Evolutionary conservation across 129 eudicot species (phyloP).

Genomic region (Lactuca sativa): DNA sequence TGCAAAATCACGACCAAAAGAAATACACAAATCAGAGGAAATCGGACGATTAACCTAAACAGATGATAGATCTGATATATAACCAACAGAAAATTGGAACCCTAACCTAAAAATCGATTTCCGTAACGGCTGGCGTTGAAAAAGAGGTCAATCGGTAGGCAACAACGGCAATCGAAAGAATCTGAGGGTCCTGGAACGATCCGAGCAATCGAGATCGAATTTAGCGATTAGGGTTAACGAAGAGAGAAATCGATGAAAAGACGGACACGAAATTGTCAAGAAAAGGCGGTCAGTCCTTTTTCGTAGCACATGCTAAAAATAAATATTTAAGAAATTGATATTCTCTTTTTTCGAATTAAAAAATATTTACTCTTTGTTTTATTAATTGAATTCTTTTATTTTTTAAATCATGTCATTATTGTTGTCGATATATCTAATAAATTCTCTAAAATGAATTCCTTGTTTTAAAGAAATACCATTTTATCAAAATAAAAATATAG

Average conservation of each 20-base stretch:
- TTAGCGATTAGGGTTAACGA: constrained; percentile 27
- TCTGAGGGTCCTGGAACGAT: not conserved
- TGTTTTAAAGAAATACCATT: too few species aligned
- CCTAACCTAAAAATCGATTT: constrained; percentile 38
- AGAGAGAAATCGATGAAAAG: constrained; percentile 20
- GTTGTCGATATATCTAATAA: not conserved
- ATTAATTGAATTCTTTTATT: not conserved
- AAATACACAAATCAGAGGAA: not conserved
- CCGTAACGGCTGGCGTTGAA: constrained; percentile 24
- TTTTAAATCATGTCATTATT: not conserved
- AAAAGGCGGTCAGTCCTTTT: constrained; percentile 29
- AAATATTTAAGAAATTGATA: not conserved
- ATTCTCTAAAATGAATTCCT: too few species aligned
- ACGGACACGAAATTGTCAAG: constrained; percentile 12
- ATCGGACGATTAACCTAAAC: constrained; percentile 10
- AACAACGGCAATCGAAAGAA: constrained; percentile 27
- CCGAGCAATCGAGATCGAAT: constrained; percentile 22
- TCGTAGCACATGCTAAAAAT: constrained; percentile 22
- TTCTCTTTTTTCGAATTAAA: not conserved
- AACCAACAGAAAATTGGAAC: constrained; percentile 24
- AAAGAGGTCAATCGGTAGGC: constrained; percentile 40
- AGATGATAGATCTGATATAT: constrained; percentile 25
- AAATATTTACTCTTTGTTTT: not conserved
- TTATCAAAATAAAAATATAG: too few species aligned
- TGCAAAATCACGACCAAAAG: not conserved